Evolutionary conservation across 148 eudicot genomes (phyloP), one percentile per base, ranked within the genome.

Genomic region (Cornus florida): DNA sequence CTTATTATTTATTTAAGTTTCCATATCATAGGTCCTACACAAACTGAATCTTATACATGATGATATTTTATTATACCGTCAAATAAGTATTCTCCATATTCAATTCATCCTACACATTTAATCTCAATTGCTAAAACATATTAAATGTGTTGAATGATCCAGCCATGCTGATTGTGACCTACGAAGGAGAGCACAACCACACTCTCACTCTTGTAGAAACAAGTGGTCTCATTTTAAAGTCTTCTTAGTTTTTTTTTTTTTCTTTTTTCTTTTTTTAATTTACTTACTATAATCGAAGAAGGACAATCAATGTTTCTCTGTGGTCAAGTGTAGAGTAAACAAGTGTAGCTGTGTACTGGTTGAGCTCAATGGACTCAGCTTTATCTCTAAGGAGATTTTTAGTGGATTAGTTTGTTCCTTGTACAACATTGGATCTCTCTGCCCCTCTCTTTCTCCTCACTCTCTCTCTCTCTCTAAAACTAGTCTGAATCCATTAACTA

Each of bases 121-220:
- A n/a, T n/a, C n/a, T n/a, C n/a, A n/a, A n/a, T n/a, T n/a, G n/a
- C n/a, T n/a, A n/a, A n/a, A n/a, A n/a, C n/a, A n/a, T n/a, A n/a
- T n/a, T n/a, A n/a, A n/a, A n/a, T n/a, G n/a, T n/a, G 12, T 70
- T 89, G 79, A 97, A 95, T 32, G 96, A 95, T 85, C 87, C 97
- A 12, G 83, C 84, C 10, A 95, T 95, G 97, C 84, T 95, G 69
- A 84, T 93, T 6, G 96, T 95, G 0, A 95, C 98, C 3, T 95
- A 95, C 71, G 98, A 95, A 93, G 98, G 94, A 14, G 98, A 93
- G 20, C 98, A 95, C 85, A 91, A 89, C 75, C 98, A 95, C 79
- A 75, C 93, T 10, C 88, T 86, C 56, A 84, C 96, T 1, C 66
- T 83, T 14, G 86, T 82, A 41, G 87, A 90, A 78, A 77, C 91